Percentiles rank a stretch among this genome's conserved stretches.
phyloP scores from a whole-genome alignment of 495 filamentous ascomycete species.

The Xeromyces bisporus region DNA sequence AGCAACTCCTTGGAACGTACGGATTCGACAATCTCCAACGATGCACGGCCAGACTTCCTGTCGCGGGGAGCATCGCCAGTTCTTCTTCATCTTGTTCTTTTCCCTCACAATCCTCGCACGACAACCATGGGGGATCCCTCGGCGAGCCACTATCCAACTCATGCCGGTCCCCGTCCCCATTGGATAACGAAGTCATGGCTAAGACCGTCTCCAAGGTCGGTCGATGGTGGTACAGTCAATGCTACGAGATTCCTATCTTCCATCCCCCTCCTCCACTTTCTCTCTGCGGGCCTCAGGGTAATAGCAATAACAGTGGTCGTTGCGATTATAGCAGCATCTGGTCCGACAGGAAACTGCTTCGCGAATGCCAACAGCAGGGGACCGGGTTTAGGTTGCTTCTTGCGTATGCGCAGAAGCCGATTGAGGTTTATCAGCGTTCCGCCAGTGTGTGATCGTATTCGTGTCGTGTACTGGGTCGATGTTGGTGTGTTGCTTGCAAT shows the following conservation, averaged over 20 bases:
- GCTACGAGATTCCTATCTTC: slow-evolving; percentile 60
- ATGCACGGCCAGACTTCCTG: slow-evolving; percentile 80
- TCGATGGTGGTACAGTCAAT: slow-evolving; percentile 88
- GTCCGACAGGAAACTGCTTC: slow-evolving; percentile 55
- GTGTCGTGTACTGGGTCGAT: too few relatives aligned
- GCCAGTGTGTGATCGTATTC: slow-evolving; percentile 37
- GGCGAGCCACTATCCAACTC: slow-evolving; percentile 54
- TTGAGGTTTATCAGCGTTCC: slow-evolving; percentile 37
- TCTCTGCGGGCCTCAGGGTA: slow-evolving; percentile 35
- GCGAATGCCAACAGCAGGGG: slow-evolving; percentile 71
- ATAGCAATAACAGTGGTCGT: slow-evolving; percentile 22
- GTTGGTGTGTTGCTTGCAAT: too few relatives aligned
- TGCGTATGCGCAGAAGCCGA: slow-evolving; percentile 75
- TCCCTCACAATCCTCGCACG: slow-evolving; percentile 18
- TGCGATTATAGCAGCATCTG: too few relatives aligned
- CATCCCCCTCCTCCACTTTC: too few relatives aligned
- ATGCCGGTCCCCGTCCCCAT: slow-evolving; percentile 29
- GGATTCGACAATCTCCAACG: slow-evolving; percentile 76
- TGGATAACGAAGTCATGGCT: slow-evolving; percentile 63
- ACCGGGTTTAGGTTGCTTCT: slow-evolving; percentile 83
- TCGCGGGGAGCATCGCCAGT: slow-evolving; percentile 44
- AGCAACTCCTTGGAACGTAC: slow-evolving; percentile 54
- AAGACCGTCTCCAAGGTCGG: slow-evolving; percentile 87
- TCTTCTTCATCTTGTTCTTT: slow-evolving; percentile 23
- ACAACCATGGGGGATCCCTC: slow-evolving; percentile 39